Evolutionary conservation across 345 rosid genomes (phyloP).

Genomic region (Brassica rapa): DNA sequence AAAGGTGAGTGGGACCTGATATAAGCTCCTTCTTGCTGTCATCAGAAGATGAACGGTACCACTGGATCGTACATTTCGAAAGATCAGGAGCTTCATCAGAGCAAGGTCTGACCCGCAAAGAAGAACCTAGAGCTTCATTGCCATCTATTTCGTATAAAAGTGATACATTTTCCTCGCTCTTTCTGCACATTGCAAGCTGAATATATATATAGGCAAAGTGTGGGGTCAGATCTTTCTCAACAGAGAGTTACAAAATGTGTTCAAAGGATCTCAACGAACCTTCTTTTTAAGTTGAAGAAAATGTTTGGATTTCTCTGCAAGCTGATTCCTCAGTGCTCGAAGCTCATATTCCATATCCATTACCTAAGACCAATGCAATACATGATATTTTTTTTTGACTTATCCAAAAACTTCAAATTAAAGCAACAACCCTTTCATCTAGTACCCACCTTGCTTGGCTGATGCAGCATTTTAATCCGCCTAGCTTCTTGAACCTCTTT

Average conservation of each 20-base stretch:
- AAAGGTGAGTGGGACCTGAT: conserved; percentile 58
- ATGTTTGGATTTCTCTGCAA: conserved; percentile 73
- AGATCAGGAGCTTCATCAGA: conserved; percentile 69
- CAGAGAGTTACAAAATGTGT: background rate
- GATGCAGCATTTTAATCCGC: conserved; percentile 98
- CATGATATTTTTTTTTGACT: background rate
- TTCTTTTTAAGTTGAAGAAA: conserved; percentile 72
- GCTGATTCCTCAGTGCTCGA: conserved; percentile 75
- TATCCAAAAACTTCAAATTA: background rate
- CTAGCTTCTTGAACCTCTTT: conserved; percentile 99
- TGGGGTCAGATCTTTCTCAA: conserved; percentile 14
- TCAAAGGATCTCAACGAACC: conserved; percentile 41
- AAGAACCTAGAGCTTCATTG: conserved; percentile 81
- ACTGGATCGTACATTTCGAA: conserved; percentile 70
- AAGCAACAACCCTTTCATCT: conserved; percentile 8
- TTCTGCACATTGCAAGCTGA: conserved; percentile 72
- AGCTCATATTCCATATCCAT: conserved; percentile 97
- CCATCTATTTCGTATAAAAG: conserved; percentile 76
- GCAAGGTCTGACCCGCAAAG: conserved; percentile 65
- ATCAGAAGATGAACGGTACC: conserved; percentile 81
- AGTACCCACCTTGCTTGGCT: conserved; percentile 85
- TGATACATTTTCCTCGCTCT: conserved; percentile 52
- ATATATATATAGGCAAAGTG: conserved; percentile 11
- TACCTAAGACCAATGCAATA: conserved; percentile 49
- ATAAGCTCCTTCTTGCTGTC: conserved; percentile 76